phyloP scores from a whole-genome alignment of 2,329 filamentous ascomycete genomes.

The Aureobasidium pullulans region DNA sequence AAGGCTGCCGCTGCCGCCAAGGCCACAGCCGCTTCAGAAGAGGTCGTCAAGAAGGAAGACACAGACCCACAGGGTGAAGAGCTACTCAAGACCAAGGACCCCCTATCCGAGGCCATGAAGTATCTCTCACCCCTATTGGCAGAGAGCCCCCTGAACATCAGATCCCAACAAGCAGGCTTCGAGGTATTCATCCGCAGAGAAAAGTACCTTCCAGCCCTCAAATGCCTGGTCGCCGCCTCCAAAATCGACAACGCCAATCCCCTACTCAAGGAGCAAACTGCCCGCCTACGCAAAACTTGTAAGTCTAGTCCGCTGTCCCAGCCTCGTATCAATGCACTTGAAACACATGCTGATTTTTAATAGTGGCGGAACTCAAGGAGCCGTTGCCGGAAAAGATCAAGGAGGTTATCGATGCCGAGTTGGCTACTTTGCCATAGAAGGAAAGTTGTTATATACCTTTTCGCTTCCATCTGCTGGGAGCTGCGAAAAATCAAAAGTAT shows the following conservation, averaged over 20 bases:
- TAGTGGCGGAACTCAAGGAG: slow-evolving; percentile 40
- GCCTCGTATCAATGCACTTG: no score
- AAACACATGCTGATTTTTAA: no score
- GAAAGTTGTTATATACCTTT: no score
- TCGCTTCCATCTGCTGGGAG: no score
- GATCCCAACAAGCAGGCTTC: slow-evolving; percentile 78
- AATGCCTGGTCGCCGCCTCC: slow-evolving; percentile 70
- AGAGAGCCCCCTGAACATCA: slow-evolving; percentile 70
- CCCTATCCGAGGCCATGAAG: slow-evolving; percentile 79
- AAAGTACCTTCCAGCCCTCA: slow-evolving; percentile 81
- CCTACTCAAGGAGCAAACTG: slow-evolving; percentile 66
- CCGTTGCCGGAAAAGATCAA: slow-evolving; percentile 59
- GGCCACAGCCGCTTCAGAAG: slow-evolving; percentile 50
- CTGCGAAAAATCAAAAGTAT: no score
- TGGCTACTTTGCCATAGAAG: slow-evolving; percentile 39
- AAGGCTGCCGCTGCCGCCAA: slow-evolving; percentile 37
- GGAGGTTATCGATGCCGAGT: slow-evolving; percentile 54
- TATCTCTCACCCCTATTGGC: slow-evolving; percentile 77
- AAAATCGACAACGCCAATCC: slow-evolving; percentile 62
- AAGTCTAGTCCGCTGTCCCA: background rate
- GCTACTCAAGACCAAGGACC: slow-evolving; percentile 72
- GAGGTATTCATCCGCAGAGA: slow-evolving; percentile 80
- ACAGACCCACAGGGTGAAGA: slow-evolving; percentile 77
- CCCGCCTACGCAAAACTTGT: slow-evolving; percentile 59
- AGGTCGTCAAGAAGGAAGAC: slow-evolving; percentile 75